phyloP scores from a whole-genome alignment of 768 basidiomycete genomes.

The Astraeus odoratus region DNA sequence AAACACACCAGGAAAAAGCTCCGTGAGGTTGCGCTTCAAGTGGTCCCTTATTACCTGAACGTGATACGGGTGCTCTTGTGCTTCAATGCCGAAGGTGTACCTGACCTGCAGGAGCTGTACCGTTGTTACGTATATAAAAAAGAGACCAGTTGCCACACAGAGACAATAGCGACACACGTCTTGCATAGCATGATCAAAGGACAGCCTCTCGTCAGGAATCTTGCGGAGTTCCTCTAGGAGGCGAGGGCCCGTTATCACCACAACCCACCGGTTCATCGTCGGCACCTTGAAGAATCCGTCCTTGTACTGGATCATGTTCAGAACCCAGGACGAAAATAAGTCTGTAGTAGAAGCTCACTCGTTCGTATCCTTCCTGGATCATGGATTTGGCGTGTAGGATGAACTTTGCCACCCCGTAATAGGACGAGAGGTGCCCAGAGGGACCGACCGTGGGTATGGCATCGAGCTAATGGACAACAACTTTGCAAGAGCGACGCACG shows the following conservation, averaged over 20 bases:
- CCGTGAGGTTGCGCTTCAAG: slow-evolving; percentile 28
- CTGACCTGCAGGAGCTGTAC: slow-evolving; percentile 31
- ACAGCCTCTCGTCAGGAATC: slow-evolving; percentile 41
- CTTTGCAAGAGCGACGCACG: slow-evolving; percentile 1
- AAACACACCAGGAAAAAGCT: slow-evolving; percentile 26
- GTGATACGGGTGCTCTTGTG: slow-evolving; percentile 31
- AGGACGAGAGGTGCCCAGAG: slow-evolving; percentile 28
- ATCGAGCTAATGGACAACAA: slow-evolving; percentile 16
- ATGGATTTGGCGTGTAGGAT: slow-evolving; percentile 25
- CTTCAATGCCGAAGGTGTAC: slow-evolving; percentile 30
- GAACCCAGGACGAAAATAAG: background rate
- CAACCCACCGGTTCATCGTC: slow-evolving; percentile 37
- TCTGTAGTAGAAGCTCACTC: slow-evolving; percentile 15
- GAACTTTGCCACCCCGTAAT: slow-evolving; percentile 25
- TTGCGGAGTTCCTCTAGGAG: slow-evolving; percentile 46
- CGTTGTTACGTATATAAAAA: slow-evolving; percentile 13
- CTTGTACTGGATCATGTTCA: slow-evolving; percentile 22
- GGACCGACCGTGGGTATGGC: slow-evolving; percentile 31
- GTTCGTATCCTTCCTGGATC: slow-evolving; percentile 31
- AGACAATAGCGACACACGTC: slow-evolving; percentile 27
- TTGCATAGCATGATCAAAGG: slow-evolving; percentile 31
- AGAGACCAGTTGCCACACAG: too few species aligned
- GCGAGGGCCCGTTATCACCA: slow-evolving; percentile 35
- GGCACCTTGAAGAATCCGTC: slow-evolving; percentile 38
- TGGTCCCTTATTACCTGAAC: slow-evolving; percentile 25